Base-by-base conservation (phyloP, 2,329 filamentous ascomycete genomes). In the Pseudogymnoascus sp. region DNA sequence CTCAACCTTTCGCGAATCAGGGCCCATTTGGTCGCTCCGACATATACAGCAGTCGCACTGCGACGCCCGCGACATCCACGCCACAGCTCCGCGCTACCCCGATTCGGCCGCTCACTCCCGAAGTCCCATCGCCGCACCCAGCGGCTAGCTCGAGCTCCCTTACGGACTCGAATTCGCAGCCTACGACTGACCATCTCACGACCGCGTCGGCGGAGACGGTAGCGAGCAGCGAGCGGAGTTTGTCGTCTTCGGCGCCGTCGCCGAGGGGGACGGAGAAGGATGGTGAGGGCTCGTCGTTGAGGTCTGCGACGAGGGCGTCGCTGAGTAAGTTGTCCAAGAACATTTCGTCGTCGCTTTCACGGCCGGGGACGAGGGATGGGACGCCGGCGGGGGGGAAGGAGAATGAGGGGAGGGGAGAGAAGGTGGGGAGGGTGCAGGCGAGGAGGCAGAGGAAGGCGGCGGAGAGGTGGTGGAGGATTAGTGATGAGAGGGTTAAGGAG, bases 401-500 rank as follows among this genome's bases (percentile, higher is more conserved):
- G 57, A 60, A 40, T 37, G 36, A 47, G 47, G 65, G 42, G 68
- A 65, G 42, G 68, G 73, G 10, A 80, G 78, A 62, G 74, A 60
- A 60, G 34, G 34, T 60, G 34, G 37, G 37, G 16, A 60, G 37
- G 34, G 23, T 60, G 31, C 57, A 39, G 34, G 37, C 81, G 37
- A 83, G 79, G 67, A 86, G 84, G 69, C 85, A 83, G 65, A 84
- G 82, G 68, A 86, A 84, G 71, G 76, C 79, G 11, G 83, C 82
- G 51, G 88, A 96, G 71, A 86, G 89, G 42, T 99, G 95, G 95
- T 99, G 95, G 95, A 86, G 95, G 37, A 96, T 99, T 68, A 97
- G 93, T 68, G 95, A 99, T 74, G 95, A 99, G 68, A 96, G 96
- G 76, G 86, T 97, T 71, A 95, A 93, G 73, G 93, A 97, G 76